Base-by-base conservation (phyloP, 306 rosid species). In the Astragalus glycyphyllos region DNA sequence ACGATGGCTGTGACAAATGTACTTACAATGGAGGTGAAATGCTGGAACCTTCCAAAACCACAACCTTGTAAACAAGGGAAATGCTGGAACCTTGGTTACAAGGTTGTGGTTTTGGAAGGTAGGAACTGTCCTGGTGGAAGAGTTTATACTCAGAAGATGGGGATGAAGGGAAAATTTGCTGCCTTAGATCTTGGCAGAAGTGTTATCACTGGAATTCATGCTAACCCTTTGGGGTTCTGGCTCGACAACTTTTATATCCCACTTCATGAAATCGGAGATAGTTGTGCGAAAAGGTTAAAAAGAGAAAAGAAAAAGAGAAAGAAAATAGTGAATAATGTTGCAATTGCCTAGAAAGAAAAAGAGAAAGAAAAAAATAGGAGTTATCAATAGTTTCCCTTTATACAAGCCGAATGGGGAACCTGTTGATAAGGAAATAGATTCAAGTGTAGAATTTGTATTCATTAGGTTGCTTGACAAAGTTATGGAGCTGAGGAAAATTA, bases 141-240 rank as follows among this genome's bases (percentile, higher is more conserved):
- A 71, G 97, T 94, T 75, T 90, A 90, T 82, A 90, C 98, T 38
- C 90, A 89, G 73, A 94, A 86, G 85, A 79, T 94, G 83, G 97
- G 96, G 45, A 15, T 4, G 10, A 86, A 80, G 50, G 94, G 87
- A 5, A 87, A 80, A 5, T 89, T 84, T 77, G 80, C 92, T 45
- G 92, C 90, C 0, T 42, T 89, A 29, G 98, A 94, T 79, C 87
- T 94, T 38, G 97, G 96, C 41, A 96, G 98, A 34, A 90, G 97
- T 73, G 90, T 94, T 63, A 90, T 94, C 41, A 94, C 97, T 35
- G 98, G 98, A 17, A 87, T 90, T 73, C 92, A 94, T 77, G 98
- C 97, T 40, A 94, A 94, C 58, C 98, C 98, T 64, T 89, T 94
- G 35, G 98, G 62, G 98, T 94, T 78, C 58, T 94, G 60, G 98